Percentiles rank a stretch among this genome's conserved stretches.
These are phyloP conservation scores for Ramalina intermedia DNA, from an alignment of 495 filamentous ascomycete species.

Conservation along the genomic window DNA sequence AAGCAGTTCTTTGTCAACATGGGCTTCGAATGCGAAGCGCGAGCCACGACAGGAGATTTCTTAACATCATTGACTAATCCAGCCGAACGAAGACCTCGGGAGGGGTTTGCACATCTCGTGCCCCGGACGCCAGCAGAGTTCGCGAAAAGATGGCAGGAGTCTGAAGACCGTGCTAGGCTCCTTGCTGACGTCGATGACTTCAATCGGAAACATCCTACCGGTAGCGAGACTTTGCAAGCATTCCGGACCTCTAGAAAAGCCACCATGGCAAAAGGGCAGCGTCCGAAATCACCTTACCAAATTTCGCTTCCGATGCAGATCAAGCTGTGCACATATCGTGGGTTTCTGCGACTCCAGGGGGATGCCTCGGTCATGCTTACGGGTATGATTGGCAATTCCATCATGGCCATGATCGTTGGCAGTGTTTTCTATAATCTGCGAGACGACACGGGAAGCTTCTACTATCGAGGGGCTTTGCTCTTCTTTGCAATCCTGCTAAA, in stretches of 20 bases:
- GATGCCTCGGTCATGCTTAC: conserved; percentile 60
- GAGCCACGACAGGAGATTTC: conserved; percentile 68
- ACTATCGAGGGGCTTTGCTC: conserved; percentile 61
- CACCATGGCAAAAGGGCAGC: conserved; percentile 50
- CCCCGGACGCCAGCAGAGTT: conserved; percentile 71
- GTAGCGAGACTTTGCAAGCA: conserved; percentile 45
- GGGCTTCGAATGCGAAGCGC: conserved; percentile 58
- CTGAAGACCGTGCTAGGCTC: conserved; percentile 48
- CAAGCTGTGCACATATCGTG: conserved; percentile 57
- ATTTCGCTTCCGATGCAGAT: conserved; percentile 60
- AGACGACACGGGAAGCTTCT: conserved; percentile 53
- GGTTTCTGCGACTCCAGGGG: conserved; percentile 50
- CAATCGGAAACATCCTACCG: conserved; percentile 45
- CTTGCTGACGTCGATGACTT: conserved; percentile 58
- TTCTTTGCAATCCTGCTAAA: conserved; percentile 86
- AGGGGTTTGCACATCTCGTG: conserved; percentile 48
- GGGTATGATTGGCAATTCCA: conserved; percentile 54
- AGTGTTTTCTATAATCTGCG: conserved; percentile 70
- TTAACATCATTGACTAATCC: conserved; percentile 67
- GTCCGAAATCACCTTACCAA: conserved; percentile 59
- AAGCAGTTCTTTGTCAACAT: conserved; percentile 58
- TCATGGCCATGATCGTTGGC: conserved; percentile 64
- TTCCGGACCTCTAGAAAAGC: conserved; percentile 54
- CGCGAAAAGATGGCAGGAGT: conserved; percentile 57
- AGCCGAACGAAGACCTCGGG: conserved; percentile 44